Evolutionary conservation across 805 yeast genomes (phyloP).

Genomic region (Nakazawaea holstii): DNA sequence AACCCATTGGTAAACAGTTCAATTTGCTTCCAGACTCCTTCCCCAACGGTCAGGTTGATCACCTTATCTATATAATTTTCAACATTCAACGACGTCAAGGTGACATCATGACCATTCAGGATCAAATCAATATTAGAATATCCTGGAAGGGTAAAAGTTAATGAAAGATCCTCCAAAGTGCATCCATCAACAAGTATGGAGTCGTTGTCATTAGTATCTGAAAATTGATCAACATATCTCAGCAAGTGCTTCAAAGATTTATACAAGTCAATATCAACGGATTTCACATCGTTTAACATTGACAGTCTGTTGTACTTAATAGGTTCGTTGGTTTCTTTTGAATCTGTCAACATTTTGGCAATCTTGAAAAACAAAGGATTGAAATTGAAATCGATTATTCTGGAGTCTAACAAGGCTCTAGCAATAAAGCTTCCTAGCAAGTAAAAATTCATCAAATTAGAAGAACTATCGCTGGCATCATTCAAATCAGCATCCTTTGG

Average conservation of each 20-base stretch:
- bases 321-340: conserved; percentile 9
- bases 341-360: conserved; percentile 28
- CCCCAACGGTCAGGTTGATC: conserved; percentile 50
- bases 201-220: conserved; percentile 3
- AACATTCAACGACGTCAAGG: conserved; percentile 49
- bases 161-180: conserved; percentile 47
- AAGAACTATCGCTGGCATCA: conserved; percentile 30
- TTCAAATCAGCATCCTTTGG: conserved; percentile 37
- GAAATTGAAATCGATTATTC: conserved; percentile 80
- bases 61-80: conserved; percentile 52
- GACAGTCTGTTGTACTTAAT: conserved; percentile 11
- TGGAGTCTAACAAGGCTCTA: conserved; percentile 78
- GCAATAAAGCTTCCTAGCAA: conserved; percentile 82
- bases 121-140: conserved; percentile 53
- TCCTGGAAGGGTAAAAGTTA: conserved; percentile 78
- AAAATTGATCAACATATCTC: conserved; percentile 29
- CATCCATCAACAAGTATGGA: conserved; percentile 26
- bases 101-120: conserved; percentile 46
- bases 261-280: conserved; percentile 56
- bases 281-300: conserved; percentile 12
- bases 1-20: conserved; percentile 74
- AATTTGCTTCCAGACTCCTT: conserved; percentile 63
- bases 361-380: conserved; percentile 65
- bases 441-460: conserved; percentile 48
- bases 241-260: conserved; percentile 49